Evolutionary conservation across 768 basidiomycete genomes (phyloP).

Genomic region (Tubosaeta sp.): DNA sequence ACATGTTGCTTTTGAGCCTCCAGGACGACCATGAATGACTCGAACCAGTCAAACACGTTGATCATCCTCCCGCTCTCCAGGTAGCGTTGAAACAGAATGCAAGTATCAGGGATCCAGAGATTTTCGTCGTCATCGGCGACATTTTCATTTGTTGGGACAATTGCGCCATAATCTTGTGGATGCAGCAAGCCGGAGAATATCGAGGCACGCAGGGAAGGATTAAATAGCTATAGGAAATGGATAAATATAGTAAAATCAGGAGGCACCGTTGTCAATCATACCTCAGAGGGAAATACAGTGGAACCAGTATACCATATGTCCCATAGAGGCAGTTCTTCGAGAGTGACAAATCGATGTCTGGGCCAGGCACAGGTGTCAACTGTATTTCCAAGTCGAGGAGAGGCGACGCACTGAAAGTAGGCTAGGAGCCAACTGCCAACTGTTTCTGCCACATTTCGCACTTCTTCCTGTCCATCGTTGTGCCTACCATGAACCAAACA

Average conservation of each 20-base stretch:
- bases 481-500: slow-evolving; percentile 17
- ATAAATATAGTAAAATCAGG: not conserved
- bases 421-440: slow-evolving; percentile 48
- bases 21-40: slow-evolving; percentile 64
- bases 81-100: slow-evolving; percentile 73
- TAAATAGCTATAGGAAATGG: slow-evolving; percentile 47
- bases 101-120: slow-evolving; percentile 65
- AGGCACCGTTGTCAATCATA: slow-evolving; percentile 25
- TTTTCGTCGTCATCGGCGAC: slow-evolving; percentile 27
- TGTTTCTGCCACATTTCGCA: slow-evolving; percentile 16
- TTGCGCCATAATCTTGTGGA: slow-evolving; percentile 45
- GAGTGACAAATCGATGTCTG: slow-evolving; percentile 41
- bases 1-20: slow-evolving; percentile 46
- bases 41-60: slow-evolving; percentile 88
- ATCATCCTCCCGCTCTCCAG: slow-evolving; percentile 77
- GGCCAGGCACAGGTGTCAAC: not conserved
- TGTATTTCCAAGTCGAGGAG: not conserved
- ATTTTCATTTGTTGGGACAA: slow-evolving; percentile 1
- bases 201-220: slow-evolving; percentile 63
- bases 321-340: slow-evolving; percentile 55
- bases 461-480: slow-evolving; percentile 14
- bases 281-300: slow-evolving; percentile 65
- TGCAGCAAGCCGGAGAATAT: slow-evolving; percentile 57
- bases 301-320: slow-evolving; percentile 71
- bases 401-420: slow-evolving; percentile 44